Conservation (phyloP, 2,329 filamentous ascomycete species). For the Colletotrichum sp. region DNA sequence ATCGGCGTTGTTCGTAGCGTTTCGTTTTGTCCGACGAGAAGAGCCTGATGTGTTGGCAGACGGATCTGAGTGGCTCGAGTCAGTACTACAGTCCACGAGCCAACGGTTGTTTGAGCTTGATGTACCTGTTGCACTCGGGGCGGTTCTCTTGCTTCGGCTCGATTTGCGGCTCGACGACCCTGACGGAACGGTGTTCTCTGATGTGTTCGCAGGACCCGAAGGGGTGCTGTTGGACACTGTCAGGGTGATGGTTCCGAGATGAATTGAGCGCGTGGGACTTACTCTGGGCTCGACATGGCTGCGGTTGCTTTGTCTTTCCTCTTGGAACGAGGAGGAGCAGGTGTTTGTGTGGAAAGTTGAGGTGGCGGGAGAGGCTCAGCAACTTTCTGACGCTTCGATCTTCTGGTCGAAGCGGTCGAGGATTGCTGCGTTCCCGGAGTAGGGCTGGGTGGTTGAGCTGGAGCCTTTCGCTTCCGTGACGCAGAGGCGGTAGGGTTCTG, state of each 20-base stretch:
- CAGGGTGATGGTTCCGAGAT: not conserved
- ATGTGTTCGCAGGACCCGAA: slow-evolving; percentile 68
- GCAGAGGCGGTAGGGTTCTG: slow-evolving; percentile 50
- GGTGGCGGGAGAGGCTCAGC: slow-evolving; percentile 47
- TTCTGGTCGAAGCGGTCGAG: slow-evolving; percentile 51
- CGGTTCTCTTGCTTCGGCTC: slow-evolving; percentile 71
- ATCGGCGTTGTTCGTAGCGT: slow-evolving; percentile 52
- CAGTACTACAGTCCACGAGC: not conserved
- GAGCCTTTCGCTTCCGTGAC: slow-evolving; percentile 79
- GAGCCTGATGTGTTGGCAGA: slow-evolving; percentile 40
- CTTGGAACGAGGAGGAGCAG: slow-evolving; percentile 47
- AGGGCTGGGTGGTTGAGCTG: slow-evolving; percentile 56
- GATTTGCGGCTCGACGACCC: slow-evolving; percentile 75
- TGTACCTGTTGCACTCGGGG: slow-evolving; percentile 49
- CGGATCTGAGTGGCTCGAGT: slow-evolving; percentile 33
- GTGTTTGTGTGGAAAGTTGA: slow-evolving; percentile 25
- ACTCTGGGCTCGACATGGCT: slow-evolving; percentile 79
- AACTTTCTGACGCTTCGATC: slow-evolving; percentile 75
- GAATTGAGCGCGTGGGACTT: slow-evolving; percentile 33
- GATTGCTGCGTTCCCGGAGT: slow-evolving; percentile 23
- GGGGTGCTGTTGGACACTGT: slow-evolving; percentile 49
- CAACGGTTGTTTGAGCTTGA: not conserved
- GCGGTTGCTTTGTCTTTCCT: slow-evolving; percentile 65
- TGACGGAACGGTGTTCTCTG: slow-evolving; percentile 59
- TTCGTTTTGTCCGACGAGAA: slow-evolving; percentile 58